Evolutionary conservation across 495 filamentous ascomycete species (phyloP).

Genomic region (Sordaria brevicollis): DNA sequence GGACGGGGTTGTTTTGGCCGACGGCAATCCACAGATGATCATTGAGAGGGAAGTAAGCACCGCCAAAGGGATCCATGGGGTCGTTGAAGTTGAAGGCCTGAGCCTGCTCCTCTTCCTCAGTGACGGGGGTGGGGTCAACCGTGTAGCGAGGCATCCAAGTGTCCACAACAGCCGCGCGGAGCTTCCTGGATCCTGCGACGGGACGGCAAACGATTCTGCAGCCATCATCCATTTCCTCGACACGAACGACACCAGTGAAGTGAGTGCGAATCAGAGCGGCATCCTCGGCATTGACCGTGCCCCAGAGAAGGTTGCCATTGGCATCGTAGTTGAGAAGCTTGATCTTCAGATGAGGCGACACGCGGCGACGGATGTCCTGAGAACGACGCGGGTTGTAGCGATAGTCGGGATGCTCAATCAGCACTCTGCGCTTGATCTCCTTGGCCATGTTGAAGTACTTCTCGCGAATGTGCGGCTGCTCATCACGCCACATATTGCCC

Average conservation of each 20-base stretch:
- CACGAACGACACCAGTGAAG: neutral
- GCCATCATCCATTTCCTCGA: neutral
- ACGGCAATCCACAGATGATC: neutral
- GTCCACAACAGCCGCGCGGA: neutral
- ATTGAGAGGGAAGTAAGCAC: neutral
- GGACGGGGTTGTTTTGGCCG: neutral
- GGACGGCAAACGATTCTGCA: neutral
- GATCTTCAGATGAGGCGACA: neutral
- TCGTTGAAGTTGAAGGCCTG: neutral
- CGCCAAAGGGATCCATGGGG: neutral
- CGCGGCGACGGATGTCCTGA: neutral
- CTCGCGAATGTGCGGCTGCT: slow-evolving; percentile 5
- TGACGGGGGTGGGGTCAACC: neutral
- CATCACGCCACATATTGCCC: slow-evolving; percentile 2
- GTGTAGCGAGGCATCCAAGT: neutral
- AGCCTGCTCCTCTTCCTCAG: neutral
- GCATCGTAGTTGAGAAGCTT: slow-evolving; percentile 2
- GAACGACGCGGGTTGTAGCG: slow-evolving; percentile 6
- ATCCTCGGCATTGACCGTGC: neutral
- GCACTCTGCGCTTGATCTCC: slow-evolving; percentile 8
- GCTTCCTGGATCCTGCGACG: neutral
- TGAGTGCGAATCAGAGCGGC: neutral
- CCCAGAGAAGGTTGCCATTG: neutral
- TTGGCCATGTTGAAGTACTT: slow-evolving; percentile 7
- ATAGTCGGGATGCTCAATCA: slow-evolving; percentile 6